phyloP scores from a whole-genome alignment of 2,329 filamentous ascomycete genomes.

The Endocalyx cinctus region DNA sequence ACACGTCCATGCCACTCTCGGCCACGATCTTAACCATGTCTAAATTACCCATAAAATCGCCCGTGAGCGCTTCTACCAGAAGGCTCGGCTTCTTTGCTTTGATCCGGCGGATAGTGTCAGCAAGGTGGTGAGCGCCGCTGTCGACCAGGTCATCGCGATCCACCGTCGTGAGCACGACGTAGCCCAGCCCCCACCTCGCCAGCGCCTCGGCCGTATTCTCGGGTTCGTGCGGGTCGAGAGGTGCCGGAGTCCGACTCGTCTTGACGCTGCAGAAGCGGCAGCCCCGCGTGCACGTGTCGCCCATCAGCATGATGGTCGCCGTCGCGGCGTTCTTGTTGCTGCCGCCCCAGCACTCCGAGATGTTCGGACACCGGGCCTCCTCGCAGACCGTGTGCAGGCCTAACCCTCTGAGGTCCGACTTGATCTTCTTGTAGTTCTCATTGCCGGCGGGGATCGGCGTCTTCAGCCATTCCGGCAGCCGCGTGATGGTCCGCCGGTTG shows the following conservation, averaged over 20 bases:
- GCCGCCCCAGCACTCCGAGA: slow-evolving; percentile 96
- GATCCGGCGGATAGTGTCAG: slow-evolving; percentile 90
- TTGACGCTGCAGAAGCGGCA: slow-evolving; percentile 98
- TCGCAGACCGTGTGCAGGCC: slow-evolving; percentile 95
- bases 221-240: slow-evolving; percentile 91
- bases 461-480: slow-evolving; percentile 91
- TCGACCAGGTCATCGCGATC: slow-evolving; percentile 90
- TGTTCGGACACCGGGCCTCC: slow-evolving; percentile 95
- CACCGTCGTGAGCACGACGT: slow-evolving; percentile 90
- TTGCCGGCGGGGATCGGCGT: slow-evolving; percentile 83
- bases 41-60: slow-evolving; percentile 79
- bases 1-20: slow-evolving; percentile 85
- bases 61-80: slow-evolving; percentile 79
- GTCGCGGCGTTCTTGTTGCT: slow-evolving; percentile 83
- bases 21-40: slow-evolving; percentile 86
- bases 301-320: slow-evolving; percentile 99
- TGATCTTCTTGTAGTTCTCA: slow-evolving; percentile 88
- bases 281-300: slow-evolving; percentile 93
- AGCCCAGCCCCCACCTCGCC: slow-evolving; percentile 87
- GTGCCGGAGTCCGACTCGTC: slow-evolving; percentile 69
- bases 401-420: slow-evolving; percentile 83
- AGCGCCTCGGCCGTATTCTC: slow-evolving; percentile 95
- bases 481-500: slow-evolving; percentile 60
- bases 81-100: slow-evolving; percentile 76
- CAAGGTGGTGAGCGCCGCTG: slow-evolving; percentile 83